Evolutionary conservation across 202 grass and related monocot species (phyloP), one percentile per base, ranked within the genome.

Genomic region (Panicum virgatum): DNA sequence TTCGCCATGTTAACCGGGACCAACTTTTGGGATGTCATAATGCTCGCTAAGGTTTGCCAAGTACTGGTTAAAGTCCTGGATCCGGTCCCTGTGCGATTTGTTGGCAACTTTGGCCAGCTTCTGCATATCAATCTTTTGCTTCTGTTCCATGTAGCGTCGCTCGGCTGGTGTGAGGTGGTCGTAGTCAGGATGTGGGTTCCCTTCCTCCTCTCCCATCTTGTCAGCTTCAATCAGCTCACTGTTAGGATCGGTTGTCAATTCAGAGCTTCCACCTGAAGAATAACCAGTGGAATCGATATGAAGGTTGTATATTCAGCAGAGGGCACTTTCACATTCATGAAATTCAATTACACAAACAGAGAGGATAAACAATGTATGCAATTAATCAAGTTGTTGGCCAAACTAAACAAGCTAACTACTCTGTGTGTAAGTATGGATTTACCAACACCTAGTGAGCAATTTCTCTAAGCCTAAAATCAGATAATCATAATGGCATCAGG

Each of bases 1-100:
- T 60, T 36, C n/a, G 23, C 62, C 75, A 48, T 14, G 42, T 89
- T 95, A 98, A 54, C 96, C 96, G 80, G 96, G 96, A 58, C 96
- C 96, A 25, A 98, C 92, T 87, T 98, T 98, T 30, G 96, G 92
- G 77, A 98, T 98, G 61, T 98, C 92, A 23, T 93, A 95, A 81
- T 98, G 96, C 92, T 98, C 96, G 8, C 96, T 98, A 23, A 98
- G 88, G 75, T 98, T 98, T 30, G 96, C 92, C 8, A 95, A 77
- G 72, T 98, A 95, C 74, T 98, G 90, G 72, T 98, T 98, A 77
- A 98, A 98, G 71, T 93, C 84, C 65, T 94, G 89, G 77, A 98
- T 98, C 47, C 92, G 88, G 59, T 98, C 96, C 52, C 96, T 91
- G 62, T 98, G 92, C 0, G 96, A 98, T 68, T 98, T 98, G 87